Evolutionary conservation across 495 filamentous ascomycete species (phyloP), one percentile per base, ranked within the genome.

Genomic region (Annulohypoxylon moriforme): DNA sequence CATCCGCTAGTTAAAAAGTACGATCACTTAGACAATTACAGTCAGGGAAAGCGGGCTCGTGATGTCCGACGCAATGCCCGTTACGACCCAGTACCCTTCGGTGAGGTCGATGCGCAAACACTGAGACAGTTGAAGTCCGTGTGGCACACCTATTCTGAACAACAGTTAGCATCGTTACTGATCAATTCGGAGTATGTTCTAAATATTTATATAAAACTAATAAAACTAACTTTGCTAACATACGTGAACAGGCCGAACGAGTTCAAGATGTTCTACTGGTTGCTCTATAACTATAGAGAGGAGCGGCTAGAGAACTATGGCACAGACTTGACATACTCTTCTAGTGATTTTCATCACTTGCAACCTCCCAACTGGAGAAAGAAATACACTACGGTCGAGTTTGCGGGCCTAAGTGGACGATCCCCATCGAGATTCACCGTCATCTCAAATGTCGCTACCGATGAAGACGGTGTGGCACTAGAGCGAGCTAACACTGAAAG

Each of bases 211-310:
- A n/a, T n/a, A n/a, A n/a, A n/a, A n/a, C n/a, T n/a, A n/a, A n/a
- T n/a, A n/a, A n/a, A n/a, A n/a, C n/a, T n/a, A 16, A 16, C 25
- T n/a, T 52, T 66, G 16, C 77, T 84, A 73, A 81, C 29, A 22
- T 65, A 22, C 60, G 11, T 50, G 9, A 11, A 27, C 62, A 96
- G 93, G 68, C 83, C 85, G 1, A 98, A 95, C 64, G 91, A 97
- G 34, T 93, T 97, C 74, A 94, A 96, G 69, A 83, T 94, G 75
- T 96, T 98, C 71, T 99, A 98, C 82, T 90, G 87, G 75, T 86
- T 95, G 0, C 87, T 99, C 22, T 80, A 90, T 65, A 90, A 88
- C 71, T 94, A 97, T 76, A 85, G 91, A 20, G 90, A 97, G 57
- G 89, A 92, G 36, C 89, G 94, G 60, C 75, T 96, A 11, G 94